These are phyloP conservation scores for Mycena alexandri DNA, from an alignment of 768 basidiomycete species.

Conservation along the genomic window DNA sequence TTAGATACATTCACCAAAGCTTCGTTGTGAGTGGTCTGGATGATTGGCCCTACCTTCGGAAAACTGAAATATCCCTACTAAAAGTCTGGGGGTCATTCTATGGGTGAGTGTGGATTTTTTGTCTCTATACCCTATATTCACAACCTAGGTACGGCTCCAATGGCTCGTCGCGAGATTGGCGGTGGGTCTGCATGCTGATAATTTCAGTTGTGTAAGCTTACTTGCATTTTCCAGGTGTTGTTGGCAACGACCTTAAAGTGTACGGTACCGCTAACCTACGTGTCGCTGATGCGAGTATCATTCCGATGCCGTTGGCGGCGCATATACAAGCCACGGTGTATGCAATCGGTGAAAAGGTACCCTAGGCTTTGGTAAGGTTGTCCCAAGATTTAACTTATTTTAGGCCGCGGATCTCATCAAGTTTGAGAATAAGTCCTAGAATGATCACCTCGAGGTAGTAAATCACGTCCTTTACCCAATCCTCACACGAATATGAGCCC, in stretches of 20 bases:
- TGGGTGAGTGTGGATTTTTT: constrained; percentile 4
- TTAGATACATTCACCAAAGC: constrained; percentile 13
- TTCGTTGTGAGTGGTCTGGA: not conserved
- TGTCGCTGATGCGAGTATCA: constrained; percentile 38
- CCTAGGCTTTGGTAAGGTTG: too few species aligned
- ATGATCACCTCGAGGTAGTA: too few species aligned
- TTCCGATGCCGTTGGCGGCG: constrained; percentile 31
- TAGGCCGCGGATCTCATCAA: too few species aligned
- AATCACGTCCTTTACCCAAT: too few species aligned
- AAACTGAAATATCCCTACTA: not conserved
- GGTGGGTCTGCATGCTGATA: not conserved
- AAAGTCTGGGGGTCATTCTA: constrained; percentile 15
- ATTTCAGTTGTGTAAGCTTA: too few species aligned
- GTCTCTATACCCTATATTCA: not conserved
- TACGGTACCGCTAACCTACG: constrained; percentile 36
- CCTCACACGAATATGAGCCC: too few species aligned
- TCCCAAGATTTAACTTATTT: too few species aligned
- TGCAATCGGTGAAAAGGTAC: constrained; percentile 38
- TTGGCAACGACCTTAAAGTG: constrained; percentile 35
- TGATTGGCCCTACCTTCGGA: not conserved
- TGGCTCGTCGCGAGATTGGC: constrained; percentile 17
- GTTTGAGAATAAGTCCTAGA: too few species aligned
- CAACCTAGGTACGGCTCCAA: constrained; percentile 16
- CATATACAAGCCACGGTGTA: constrained; percentile 38
- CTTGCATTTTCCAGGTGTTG: constrained; percentile 27